Base-by-base conservation (phyloP, 140 eudicot species). In the Cichorium intybus region DNA sequence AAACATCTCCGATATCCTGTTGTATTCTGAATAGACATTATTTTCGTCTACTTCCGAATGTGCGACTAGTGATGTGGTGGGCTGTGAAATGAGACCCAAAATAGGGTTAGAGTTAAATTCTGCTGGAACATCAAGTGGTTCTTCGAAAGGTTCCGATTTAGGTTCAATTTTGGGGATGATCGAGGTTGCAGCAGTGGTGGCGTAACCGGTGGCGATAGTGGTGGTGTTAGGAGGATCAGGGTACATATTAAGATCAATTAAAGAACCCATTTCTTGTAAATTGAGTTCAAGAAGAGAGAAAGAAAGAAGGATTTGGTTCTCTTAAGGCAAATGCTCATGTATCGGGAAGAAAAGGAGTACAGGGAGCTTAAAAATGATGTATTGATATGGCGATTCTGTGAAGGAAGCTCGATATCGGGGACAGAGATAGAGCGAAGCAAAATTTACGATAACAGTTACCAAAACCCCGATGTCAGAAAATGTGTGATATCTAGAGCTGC, bases 1-100 rank as follows among this genome's bases (percentile, higher is more conserved):
- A 16, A 88, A 88, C 61, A 85, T 60, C 74, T 81, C 82, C 3
- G 83, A 72, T 11, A 86, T 75, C 23, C 93, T 69, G 75, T 77
- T 7, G 74, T 54, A 86, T 23, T 90, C 97, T 1, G 85, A 75
- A 17, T 64, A 77, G 7, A 87, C 81, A 66, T 71, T 77, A 61
- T 9, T 46, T 6, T 75, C 77, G 10, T 77, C 80, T 10, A 4
- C 24, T 24, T 20, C 29, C n/a, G 60, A 18, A 12, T 43, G 62
- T 7, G 62, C 7, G 48, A n/a, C 11, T 41, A 18, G 29, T 15
- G 56, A 17, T 10, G 69, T 28, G 39, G 59, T 23, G 7, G 70
- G 56, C 10, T 60, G 52, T 14, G 59, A 48, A 62, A 35, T 53
- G 7, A 66, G 47, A 24, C n/a, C 15, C n/a, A 62, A 26, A 29